Evolutionary conservation across 2,329 filamentous ascomycete species (phyloP).

Genomic region (Rutstroemia sp.): DNA sequence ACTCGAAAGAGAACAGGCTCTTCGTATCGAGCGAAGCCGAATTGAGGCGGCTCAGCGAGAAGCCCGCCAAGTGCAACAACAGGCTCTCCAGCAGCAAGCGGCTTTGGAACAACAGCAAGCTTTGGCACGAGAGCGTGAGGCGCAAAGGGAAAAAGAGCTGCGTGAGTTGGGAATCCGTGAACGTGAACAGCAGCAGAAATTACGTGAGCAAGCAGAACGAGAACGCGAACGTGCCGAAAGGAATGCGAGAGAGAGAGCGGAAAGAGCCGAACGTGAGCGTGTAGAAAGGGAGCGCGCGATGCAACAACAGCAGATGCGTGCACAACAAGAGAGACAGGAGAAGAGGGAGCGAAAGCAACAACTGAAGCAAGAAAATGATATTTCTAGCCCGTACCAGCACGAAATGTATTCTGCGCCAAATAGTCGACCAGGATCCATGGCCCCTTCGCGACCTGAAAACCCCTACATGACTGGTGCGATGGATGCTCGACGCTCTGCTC

Average conservation of each 20-base stretch:
- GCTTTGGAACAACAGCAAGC: not conserved
- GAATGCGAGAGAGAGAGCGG: constrained; percentile 9
- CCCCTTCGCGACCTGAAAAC: constrained; percentile 21
- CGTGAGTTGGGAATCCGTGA: constrained; percentile 5
- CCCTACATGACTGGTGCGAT: constrained; percentile 6
- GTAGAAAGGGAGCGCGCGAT: constrained; percentile 2
- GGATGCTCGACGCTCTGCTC: constrained; percentile 20
- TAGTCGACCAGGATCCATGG: constrained; percentile 16
- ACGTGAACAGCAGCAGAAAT: constrained; percentile 6
- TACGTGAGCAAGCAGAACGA: not conserved
- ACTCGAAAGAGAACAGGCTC: constrained; percentile 23
- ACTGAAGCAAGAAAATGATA: constrained; percentile 29
- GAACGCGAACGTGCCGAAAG: not conserved
- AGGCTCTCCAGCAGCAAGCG: not conserved
- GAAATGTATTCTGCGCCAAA: constrained; percentile 24
- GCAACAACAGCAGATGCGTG: constrained; percentile 6
- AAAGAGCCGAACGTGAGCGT: too few relatives aligned
- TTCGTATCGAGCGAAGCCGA: constrained; percentile 20
- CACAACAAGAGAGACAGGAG: constrained; percentile 10
- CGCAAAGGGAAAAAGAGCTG: not conserved
- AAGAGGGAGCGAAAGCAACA: constrained; percentile 18
- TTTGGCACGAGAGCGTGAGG: not conserved
- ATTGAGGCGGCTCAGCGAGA: constrained; percentile 20
- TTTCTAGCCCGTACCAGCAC: constrained; percentile 30
- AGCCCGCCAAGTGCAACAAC: constrained; percentile 5